Evolutionary conservation across 2,329 filamentous ascomycete species (phyloP).

Genomic region (Ambrosiella beaveri): DNA sequence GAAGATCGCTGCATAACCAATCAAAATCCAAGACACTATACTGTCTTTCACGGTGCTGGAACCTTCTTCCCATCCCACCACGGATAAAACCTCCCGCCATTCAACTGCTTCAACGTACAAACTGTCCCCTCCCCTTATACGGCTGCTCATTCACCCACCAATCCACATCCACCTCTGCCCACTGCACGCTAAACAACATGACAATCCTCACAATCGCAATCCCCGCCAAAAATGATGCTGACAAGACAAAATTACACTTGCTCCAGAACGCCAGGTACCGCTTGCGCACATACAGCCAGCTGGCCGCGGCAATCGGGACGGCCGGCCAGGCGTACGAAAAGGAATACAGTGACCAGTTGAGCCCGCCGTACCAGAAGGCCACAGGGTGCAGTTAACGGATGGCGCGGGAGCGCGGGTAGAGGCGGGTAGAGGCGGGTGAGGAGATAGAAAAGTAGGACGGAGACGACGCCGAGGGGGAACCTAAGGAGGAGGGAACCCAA

Average conservation of each 20-base stretch:
- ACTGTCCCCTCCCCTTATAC: not conserved
- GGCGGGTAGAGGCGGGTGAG: conserved; percentile 18
- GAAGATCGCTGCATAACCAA: not conserved
- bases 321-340: not conserved
- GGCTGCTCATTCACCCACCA: not conserved
- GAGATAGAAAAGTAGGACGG: conserved; percentile 21
- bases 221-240: not conserved
- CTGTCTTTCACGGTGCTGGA: not conserved
- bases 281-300: not conserved
- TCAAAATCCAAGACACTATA: not conserved
- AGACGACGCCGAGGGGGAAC: conserved; percentile 21
- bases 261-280: not conserved
- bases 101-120: not conserved
- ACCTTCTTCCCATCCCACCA: not conserved
- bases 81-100: not conserved
- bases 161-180: not conserved
- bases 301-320: not conserved
- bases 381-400: conserved; percentile 25
- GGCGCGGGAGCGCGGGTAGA: conserved; percentile 19
- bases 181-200: not conserved
- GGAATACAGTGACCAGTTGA: not conserved
- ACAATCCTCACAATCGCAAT: not conserved
- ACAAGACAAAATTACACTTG: not conserved
- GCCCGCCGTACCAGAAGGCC: conserved; percentile 14
- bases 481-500: conserved; percentile 23